These are phyloP conservation scores for Babjeviella inositovora DNA, from an alignment of 805 yeast genomes.

Conservation along the genomic window DNA sequence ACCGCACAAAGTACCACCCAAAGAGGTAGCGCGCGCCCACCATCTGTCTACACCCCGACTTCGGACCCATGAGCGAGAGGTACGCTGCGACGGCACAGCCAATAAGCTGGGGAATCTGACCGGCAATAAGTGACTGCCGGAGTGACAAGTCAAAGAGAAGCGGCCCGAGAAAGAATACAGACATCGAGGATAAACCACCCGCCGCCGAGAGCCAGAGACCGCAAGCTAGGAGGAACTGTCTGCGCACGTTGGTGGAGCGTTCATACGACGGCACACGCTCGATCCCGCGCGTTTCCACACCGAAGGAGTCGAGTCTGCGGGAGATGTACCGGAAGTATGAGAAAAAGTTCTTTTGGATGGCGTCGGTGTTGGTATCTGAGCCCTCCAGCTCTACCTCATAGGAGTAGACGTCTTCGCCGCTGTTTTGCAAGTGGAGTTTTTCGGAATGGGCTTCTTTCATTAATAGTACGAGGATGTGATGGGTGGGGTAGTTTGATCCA, in stretches of 20 bases:
- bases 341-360: no score
- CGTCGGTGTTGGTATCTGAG: no score
- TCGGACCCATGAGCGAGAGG: constrained; percentile 78
- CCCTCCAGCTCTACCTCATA: no score
- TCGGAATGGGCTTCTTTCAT: no score
- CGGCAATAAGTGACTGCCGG: constrained; percentile 43
- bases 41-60: constrained; percentile 84
- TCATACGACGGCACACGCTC: constrained; percentile 60
- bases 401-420: no score
- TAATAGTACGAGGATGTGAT: no score
- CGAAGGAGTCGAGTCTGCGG: no score
- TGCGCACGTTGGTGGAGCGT: constrained; percentile 20
- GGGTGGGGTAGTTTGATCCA: no score
- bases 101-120: constrained; percentile 41
- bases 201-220: constrained; percentile 80
- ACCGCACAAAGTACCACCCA: constrained; percentile 76
- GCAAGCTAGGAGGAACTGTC: constrained; percentile 5
- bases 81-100: constrained; percentile 75
- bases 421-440: no score
- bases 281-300: constrained; percentile 69
- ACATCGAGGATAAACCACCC: constrained; percentile 83
- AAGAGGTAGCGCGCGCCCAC: constrained; percentile 66
- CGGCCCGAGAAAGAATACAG: constrained; percentile 68
- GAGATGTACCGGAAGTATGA: no score
- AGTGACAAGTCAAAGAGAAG: constrained; percentile 55